These are phyloP conservation scores for Cronartium quercuum DNA, from an alignment of 1,284 basidiomycete species.

Conservation along the genomic window DNA sequence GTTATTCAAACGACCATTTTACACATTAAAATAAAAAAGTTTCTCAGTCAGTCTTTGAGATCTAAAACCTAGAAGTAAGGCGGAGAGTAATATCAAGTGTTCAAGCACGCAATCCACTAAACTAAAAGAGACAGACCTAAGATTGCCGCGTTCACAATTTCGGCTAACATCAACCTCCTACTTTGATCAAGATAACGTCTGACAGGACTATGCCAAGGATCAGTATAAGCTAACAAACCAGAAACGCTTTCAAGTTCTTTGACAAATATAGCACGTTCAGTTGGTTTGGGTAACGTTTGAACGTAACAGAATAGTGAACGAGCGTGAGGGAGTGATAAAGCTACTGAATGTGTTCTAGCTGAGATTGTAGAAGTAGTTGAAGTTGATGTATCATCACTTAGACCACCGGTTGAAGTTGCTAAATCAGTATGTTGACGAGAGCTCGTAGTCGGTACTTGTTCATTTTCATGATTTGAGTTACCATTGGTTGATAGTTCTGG, in stretches of 20 bases:
- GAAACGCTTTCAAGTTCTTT: slow-evolving; percentile 66
- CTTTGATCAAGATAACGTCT: slow-evolving; percentile 64
- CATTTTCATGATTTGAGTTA: slow-evolving; percentile 3
- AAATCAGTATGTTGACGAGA: slow-evolving; percentile 14
- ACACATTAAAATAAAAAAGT: too few relatives aligned
- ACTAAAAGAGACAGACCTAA: slow-evolving; percentile 57
- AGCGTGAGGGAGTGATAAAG: slow-evolving; percentile 43
- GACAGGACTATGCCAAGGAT: slow-evolving; percentile 64
- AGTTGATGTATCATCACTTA: slow-evolving; percentile 40
- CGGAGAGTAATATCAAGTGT: background rate
- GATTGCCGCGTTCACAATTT: slow-evolving; percentile 78
- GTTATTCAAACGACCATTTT: too few relatives aligned
- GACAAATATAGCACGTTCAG: slow-evolving; percentile 59
- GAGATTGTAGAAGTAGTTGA: slow-evolving; percentile 40
- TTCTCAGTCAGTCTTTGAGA: too few relatives aligned
- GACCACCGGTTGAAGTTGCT: slow-evolving; percentile 40
- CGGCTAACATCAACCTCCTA: slow-evolving; percentile 68
- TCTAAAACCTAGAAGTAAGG: background rate
- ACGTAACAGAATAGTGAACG: slow-evolving; percentile 60
- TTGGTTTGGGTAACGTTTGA: slow-evolving; percentile 54
- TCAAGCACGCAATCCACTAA: background rate
- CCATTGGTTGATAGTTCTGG: background rate
- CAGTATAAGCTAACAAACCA: slow-evolving; percentile 66
- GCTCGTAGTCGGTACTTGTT: background rate
- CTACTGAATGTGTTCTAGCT: slow-evolving; percentile 39